phyloP scores from a whole-genome alignment of 768 basidiomycete species.

The Wakefieldia striispora region DNA sequence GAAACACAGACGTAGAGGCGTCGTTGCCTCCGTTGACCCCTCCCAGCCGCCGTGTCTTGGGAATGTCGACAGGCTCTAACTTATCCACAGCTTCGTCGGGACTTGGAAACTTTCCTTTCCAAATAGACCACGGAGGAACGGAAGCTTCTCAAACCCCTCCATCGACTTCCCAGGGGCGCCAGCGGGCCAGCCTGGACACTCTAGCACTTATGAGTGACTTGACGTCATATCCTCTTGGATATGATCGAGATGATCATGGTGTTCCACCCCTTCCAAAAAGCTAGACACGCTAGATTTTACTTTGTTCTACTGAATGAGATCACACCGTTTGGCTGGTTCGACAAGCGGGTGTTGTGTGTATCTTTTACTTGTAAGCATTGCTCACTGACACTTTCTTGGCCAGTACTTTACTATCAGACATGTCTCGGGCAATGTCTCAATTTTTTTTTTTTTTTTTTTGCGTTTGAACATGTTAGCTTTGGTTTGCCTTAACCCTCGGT shows the following conservation, averaged over 20 bases:
- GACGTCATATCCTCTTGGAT: slow-evolving; percentile 79
- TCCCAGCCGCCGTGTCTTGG: slow-evolving; percentile 59
- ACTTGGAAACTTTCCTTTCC: slow-evolving; percentile 84
- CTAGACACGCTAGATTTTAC: slow-evolving; percentile 12
- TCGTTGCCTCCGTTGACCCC: slow-evolving; percentile 40
- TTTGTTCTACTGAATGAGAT: slow-evolving; percentile 7
- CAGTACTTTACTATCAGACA: slow-evolving; percentile 6
- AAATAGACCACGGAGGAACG: slow-evolving; percentile 62
- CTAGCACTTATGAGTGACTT: slow-evolving; percentile 80
- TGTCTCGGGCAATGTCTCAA: slow-evolving; percentile 3
- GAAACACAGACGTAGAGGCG: slow-evolving; percentile 31
- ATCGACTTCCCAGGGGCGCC: slow-evolving; percentile 40
- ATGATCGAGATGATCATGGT: slow-evolving; percentile 45
- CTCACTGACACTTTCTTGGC: slow-evolving; percentile 15
- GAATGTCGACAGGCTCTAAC: slow-evolving; percentile 74
- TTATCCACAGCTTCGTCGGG: slow-evolving; percentile 76
- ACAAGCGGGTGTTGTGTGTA: slow-evolving; percentile 28
- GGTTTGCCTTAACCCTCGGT: not conserved
- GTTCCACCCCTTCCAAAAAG: slow-evolving; percentile 26
- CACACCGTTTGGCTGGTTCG: slow-evolving; percentile 28
- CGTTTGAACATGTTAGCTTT: slow-evolving; percentile 3
- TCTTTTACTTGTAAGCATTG: slow-evolving; percentile 25
- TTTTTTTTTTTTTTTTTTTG: slow-evolving; percentile 9
- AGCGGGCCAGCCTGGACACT: slow-evolving; percentile 83
- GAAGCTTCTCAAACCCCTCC: slow-evolving; percentile 36